Evolutionary conservation across 306 rosid species (phyloP), one percentile per base, ranked within the genome.

Genomic region (Carpinus fangiana): DNA sequence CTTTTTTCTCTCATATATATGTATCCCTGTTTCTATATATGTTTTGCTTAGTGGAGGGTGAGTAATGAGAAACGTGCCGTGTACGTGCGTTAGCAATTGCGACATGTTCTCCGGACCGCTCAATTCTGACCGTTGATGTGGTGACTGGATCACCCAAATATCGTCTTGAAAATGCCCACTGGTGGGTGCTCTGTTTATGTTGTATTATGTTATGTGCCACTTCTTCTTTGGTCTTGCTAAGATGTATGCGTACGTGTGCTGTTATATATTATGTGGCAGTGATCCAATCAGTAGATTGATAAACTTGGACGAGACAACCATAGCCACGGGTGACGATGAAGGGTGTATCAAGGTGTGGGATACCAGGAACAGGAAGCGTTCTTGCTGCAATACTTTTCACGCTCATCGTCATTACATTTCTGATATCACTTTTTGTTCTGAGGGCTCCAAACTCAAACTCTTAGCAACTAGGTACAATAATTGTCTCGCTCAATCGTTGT

Each of bases 331-430:
- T 77, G 97, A 94, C 26, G 97, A 94, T 64, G 90, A 78, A 18
- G 98, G 98, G 72, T 87, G 89, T 69, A 89, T 94, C 73, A 94
- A 94, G 96, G 96, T 94, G 45, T 94, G 98, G 97, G 98, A 92
- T 85, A 94, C 93, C 43, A 92, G 97, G 70, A 90, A 89, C 43
- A 92, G 97, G 70, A 90, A 89, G 72, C 94, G 89, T 20, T 80
- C 97, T 80, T 92, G 98, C 81, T 80, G 91, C 88, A 87, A 87
- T 82, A 23, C 96, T 64, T 94, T 92, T 81, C 75, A 87, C 26
- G 92, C 78, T 76, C 98, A 94, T 66, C 84, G 79, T 45, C 96
- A 94, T 60, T 94, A 94, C 75, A 76, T 94, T 79, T 92, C 97
- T 18, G 98, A 94, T 86, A 87, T 94, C 84, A 88, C 92, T 77